Percentiles rank a stretch among this genome's conserved stretches.
Conservation (phyloP, 2,329 filamentous ascomycete genomes). For the Ophiostoma sp. region DNA sequence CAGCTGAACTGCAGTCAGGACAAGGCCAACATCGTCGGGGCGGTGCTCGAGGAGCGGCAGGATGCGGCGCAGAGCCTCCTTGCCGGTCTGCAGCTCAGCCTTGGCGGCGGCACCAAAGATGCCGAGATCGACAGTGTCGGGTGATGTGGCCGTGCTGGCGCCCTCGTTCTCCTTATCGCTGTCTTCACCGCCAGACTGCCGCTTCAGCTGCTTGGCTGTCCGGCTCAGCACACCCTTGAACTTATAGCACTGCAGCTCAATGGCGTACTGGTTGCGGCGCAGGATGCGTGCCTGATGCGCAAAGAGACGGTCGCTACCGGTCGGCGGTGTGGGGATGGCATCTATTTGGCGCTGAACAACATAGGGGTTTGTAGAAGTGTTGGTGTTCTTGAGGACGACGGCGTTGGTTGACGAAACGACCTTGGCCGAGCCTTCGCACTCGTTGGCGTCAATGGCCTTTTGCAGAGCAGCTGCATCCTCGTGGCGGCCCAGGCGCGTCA, state of each 20-base stretch:
- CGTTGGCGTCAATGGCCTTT: constrained; percentile 58
- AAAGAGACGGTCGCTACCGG: constrained; percentile 65
- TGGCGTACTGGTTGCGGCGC: constrained; percentile 61
- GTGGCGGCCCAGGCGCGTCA: constrained; percentile 64
- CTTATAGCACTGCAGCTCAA: constrained; percentile 68
- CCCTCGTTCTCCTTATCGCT: constrained; percentile 29
- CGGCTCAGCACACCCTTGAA: constrained; percentile 59
- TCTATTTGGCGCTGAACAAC: constrained; percentile 63
- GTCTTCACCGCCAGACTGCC: constrained; percentile 30
- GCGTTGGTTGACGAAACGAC: constrained; percentile 68
- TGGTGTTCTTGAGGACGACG: constrained; percentile 41
- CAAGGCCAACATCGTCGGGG: constrained; percentile 76
- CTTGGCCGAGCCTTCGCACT: constrained; percentile 68
- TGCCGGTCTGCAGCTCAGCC: constrained; percentile 62
- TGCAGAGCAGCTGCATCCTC: constrained; percentile 66
- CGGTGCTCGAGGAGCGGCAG: constrained; percentile 69
- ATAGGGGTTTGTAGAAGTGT: constrained; percentile 59
- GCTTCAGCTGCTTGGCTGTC: constrained; percentile 46
- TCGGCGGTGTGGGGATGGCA: constrained; percentile 51
- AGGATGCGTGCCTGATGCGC: constrained; percentile 66
- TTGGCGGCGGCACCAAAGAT: constrained; percentile 70
- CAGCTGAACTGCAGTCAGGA: constrained; percentile 78
- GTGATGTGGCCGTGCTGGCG: constrained; percentile 30
- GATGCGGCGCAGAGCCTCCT: constrained; percentile 68
- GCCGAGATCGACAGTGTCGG: constrained; percentile 46